Evolutionary conservation across 805 yeast genomes (phyloP).

Genomic region (Metschnikowia colocasiae): DNA sequence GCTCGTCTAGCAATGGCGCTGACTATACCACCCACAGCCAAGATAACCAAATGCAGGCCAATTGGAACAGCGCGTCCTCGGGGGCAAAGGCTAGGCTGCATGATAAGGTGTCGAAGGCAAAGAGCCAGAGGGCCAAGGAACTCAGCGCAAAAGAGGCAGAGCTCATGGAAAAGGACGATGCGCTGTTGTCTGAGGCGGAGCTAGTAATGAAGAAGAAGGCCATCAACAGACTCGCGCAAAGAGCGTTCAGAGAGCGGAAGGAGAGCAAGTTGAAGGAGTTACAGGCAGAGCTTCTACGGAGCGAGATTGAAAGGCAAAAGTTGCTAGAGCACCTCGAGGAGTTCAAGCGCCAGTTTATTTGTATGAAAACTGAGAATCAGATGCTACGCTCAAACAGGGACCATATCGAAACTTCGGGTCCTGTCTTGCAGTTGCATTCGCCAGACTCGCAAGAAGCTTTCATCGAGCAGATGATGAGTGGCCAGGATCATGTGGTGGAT

Average conservation of each 20-base stretch:
- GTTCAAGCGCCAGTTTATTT: constrained; percentile 50
- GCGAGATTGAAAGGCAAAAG: constrained; percentile 52
- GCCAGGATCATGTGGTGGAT: constrained; percentile 21
- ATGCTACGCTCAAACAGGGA: constrained; percentile 32
- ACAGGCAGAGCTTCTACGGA: constrained; percentile 51
- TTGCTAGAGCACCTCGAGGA: constrained; percentile 48
- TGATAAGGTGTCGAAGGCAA: constrained; percentile 1
- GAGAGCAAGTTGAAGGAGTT: constrained; percentile 69
- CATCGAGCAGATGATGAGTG: constrained; percentile 27
- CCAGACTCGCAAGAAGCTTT: constrained; percentile 36
- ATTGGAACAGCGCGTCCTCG: background rate
- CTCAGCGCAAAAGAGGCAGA: constrained; percentile 34
- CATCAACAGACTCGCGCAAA: constrained; percentile 82
- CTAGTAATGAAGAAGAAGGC: constrained; percentile 60
- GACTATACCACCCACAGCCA: background rate
- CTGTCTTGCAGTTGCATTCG: constrained; percentile 25
- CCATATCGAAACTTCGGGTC: background rate
- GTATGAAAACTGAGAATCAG: constrained; percentile 62
- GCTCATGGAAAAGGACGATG: constrained; percentile 35
- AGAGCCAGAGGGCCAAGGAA: constrained; percentile 7
- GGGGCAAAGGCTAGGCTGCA: background rate
- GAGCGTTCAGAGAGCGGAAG: constrained; percentile 81
- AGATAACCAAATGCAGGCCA: background rate
- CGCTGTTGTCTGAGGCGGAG: constrained; percentile 38
- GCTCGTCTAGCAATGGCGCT: background rate